Percentiles rank a stretch among this genome's conserved stretches.
phyloP scores from a whole-genome alignment of 441 rosid species.

The Erodium chrysanthum region DNA sequence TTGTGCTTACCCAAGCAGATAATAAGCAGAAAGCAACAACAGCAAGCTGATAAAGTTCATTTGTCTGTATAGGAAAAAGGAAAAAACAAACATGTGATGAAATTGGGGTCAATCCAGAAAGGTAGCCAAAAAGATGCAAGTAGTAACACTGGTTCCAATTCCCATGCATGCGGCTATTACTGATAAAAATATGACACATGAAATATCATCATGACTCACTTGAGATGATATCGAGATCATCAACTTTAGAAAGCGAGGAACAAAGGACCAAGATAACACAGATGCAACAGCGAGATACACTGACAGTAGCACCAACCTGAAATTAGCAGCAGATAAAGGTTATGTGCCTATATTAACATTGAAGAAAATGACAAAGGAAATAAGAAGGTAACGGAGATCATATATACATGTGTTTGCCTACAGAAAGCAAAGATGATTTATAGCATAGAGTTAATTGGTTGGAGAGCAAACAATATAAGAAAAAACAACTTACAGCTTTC shows the following conservation, averaged over 20 bases:
- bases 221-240: constrained; percentile 94
- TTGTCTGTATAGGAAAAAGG: constrained; percentile 49
- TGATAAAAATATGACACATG: constrained; percentile 9
- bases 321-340: constrained; percentile 14
- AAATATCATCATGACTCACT: constrained; percentile 36
- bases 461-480: constrained; percentile 8
- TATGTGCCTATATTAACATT: constrained; percentile 11
- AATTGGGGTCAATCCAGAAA: constrained; percentile 1
- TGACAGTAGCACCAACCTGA: constrained; percentile 72
- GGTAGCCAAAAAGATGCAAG: not conserved
- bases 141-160: too few species aligned
- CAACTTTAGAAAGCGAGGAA: constrained; percentile 87
- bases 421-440: not conserved
- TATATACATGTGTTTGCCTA: constrained; percentile 10
- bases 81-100: constrained; percentile 8
- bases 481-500: constrained; percentile 63
- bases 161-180: too few species aligned
- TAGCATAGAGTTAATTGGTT: not conserved
- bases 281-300: constrained; percentile 66
- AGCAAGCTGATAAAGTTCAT: constrained; percentile 94
- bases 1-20: constrained; percentile 88
- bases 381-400: not conserved
- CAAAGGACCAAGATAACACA: constrained; percentile 81
- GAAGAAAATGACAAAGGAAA: not conserved
- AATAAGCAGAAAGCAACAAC: constrained; percentile 94